Conservation (phyloP, 257 asterid species). For the Osmanthus fragrans region DNA sequence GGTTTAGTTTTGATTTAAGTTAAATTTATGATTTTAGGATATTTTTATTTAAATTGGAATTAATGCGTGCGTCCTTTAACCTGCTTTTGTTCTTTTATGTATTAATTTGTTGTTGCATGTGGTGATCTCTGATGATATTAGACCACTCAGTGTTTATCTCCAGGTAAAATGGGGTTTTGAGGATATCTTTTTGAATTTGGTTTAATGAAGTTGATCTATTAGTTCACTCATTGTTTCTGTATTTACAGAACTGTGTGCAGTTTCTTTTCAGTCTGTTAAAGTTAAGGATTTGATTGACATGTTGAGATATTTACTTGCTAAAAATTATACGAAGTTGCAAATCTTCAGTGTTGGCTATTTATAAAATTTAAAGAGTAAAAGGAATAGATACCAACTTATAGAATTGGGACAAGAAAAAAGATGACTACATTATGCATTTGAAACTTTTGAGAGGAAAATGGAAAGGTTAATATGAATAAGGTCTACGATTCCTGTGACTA, state of each 20-base stretch:
- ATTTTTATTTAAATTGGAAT: slow-evolving; percentile 8
- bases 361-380: not conserved
- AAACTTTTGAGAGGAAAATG: not conserved
- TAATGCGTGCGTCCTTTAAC: slow-evolving; percentile 13
- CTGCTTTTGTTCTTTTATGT: slow-evolving; percentile 9
- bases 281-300: not conserved
- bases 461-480: not conserved
- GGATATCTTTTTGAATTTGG: not conserved
- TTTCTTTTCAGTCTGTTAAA: not conserved
- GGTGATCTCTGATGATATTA: not conserved
- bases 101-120: slow-evolving; percentile 18
- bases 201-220: slow-evolving; percentile 6
- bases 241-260: not conserved
- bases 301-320: not conserved
- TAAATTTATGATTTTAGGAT: slow-evolving; percentile 26
- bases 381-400: not conserved
- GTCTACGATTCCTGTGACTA: not conserved
- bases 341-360: not conserved
- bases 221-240: not conserved
- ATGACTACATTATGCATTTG: not conserved
- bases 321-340: not conserved
- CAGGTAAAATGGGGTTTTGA: slow-evolving; percentile 9
- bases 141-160: slow-evolving; percentile 1
- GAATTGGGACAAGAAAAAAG: not conserved
- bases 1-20: slow-evolving; percentile 24